Percentiles rank a stretch among this genome's conserved stretches.
phyloP scores from a whole-genome alignment of 441 rosid species.

The Erysimum cheiri region DNA sequence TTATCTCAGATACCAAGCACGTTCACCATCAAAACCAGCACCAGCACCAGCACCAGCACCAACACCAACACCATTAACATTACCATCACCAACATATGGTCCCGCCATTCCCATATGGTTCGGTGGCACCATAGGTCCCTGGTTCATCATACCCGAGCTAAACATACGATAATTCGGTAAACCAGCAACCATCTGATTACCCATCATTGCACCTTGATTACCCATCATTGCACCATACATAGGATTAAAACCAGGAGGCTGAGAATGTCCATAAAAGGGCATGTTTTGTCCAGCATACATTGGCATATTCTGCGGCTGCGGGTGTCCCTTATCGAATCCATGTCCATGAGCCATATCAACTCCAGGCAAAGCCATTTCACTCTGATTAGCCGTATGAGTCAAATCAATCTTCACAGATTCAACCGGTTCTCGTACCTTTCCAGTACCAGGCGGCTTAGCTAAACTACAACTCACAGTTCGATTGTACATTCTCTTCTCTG shows the following conservation, averaged over 20 bases:
- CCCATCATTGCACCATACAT: conserved; percentile 45
- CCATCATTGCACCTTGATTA: conserved; percentile 38
- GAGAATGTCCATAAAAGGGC: conserved; percentile 50
- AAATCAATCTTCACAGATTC: conserved; percentile 50
- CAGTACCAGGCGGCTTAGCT: conserved; percentile 47
- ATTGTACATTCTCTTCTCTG: conserved; percentile 55
- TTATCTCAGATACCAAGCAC: conserved; percentile 45
- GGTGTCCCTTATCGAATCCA: conserved; percentile 38
- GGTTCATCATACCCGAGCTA: conserved; percentile 47
- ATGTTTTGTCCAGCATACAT: conserved; percentile 51
- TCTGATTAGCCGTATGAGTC: conserved; percentile 34
- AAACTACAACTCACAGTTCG: conserved; percentile 54
- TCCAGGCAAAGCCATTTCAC: conserved; percentile 36
- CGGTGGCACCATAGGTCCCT: conserved; percentile 29
- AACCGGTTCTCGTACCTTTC: conserved; percentile 31
- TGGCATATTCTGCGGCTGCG: conserved; percentile 29
- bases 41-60: background rate
- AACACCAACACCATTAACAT: background rate
- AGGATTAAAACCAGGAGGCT: conserved; percentile 53
- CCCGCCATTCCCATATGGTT: conserved; percentile 42
- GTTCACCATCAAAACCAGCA: conserved; percentile 40
- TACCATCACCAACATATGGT: conserved; percentile 31
- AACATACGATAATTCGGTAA: conserved; percentile 41
- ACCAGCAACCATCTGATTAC: conserved; percentile 42
- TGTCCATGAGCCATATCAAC: conserved; percentile 23